Conservation (phyloP, 108 stramenopile genomes). For the Seminavis robusta region DNA sequence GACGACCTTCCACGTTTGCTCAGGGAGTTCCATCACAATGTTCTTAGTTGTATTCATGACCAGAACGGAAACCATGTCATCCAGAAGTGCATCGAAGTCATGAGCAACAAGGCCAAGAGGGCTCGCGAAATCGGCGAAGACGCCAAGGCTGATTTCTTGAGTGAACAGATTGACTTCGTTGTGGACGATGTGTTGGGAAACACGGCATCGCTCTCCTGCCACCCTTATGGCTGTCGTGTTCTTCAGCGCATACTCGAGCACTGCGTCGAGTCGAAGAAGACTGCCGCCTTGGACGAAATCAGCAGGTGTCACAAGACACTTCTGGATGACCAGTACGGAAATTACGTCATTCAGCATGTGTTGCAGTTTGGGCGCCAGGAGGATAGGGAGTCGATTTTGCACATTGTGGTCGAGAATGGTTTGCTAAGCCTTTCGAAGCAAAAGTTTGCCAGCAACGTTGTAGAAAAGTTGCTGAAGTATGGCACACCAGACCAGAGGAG, state of each 20-base stretch:
- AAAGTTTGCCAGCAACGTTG: slow-evolving; percentile 97
- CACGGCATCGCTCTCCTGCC: slow-evolving; percentile 84
- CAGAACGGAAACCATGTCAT: slow-evolving; percentile 98
- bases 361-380: slow-evolving; percentile 80
- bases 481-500: slow-evolving; percentile 80
- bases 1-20: slow-evolving; percentile 75
- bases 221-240: slow-evolving; percentile 96
- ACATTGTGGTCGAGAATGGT: slow-evolving; percentile 75
- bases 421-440: slow-evolving; percentile 89
- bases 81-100: slow-evolving; percentile 93
- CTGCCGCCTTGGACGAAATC: slow-evolving; percentile 57
- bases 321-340: slow-evolving; percentile 87
- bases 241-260: slow-evolving; percentile 95
- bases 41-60: slow-evolving; percentile 92
- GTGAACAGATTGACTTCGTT: slow-evolving; percentile 89
- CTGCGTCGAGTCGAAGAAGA: slow-evolving; percentile 80
- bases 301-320: slow-evolving; percentile 53
- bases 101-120: slow-evolving; percentile 53
- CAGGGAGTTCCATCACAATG: slow-evolving; percentile 81
- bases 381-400: slow-evolving; percentile 75
- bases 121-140: slow-evolving; percentile 36
- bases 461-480: slow-evolving; percentile 95
- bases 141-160: slow-evolving; percentile 32
- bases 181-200: slow-evolving; percentile 84
- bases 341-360: slow-evolving; percentile 92